A percentile compares a stretch with the other conserved stretches of the same genome.
phyloP scores from a whole-genome alignment of 1,284 basidiomycete genomes.

The Lentinula novae-zelandiae region DNA sequence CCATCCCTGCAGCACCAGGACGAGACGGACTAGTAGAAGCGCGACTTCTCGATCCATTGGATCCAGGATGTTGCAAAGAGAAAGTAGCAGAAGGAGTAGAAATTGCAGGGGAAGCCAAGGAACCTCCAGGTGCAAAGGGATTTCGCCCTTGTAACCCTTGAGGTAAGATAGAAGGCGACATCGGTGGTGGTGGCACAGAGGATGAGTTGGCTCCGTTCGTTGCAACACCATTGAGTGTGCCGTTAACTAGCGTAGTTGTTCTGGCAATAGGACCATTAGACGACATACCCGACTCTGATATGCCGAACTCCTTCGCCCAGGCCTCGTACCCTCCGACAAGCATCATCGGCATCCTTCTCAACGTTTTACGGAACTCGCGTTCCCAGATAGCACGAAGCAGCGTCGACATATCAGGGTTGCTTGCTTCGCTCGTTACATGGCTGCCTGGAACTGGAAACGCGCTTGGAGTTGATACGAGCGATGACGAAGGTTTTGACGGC shows the following conservation, averaged over 20 bases:
- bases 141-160: background rate
- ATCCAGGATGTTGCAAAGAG: background rate
- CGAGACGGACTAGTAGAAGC: conserved; percentile 25
- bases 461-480: background rate
- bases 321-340: conserved; percentile 84
- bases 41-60: conserved; percentile 3
- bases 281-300: conserved; percentile 34
- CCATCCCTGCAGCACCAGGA: conserved; percentile 9
- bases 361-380: conserved; percentile 64
- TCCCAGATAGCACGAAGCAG: conserved; percentile 66
- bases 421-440: background rate
- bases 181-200: background rate
- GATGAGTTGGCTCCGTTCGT: background rate
- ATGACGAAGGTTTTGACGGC: background rate
- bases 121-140: conserved; percentile 6
- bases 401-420: background rate
- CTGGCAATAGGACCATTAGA: background rate
- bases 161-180: background rate
- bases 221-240: background rate
- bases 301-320: conserved; percentile 72
- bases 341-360: conserved; percentile 80
- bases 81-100: background rate
- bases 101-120: background rate
- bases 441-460: background rate
- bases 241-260: background rate